phyloP scores from a whole-genome alignment of 129 eudicot genomes.

The Flaveria sonorensis region DNA sequence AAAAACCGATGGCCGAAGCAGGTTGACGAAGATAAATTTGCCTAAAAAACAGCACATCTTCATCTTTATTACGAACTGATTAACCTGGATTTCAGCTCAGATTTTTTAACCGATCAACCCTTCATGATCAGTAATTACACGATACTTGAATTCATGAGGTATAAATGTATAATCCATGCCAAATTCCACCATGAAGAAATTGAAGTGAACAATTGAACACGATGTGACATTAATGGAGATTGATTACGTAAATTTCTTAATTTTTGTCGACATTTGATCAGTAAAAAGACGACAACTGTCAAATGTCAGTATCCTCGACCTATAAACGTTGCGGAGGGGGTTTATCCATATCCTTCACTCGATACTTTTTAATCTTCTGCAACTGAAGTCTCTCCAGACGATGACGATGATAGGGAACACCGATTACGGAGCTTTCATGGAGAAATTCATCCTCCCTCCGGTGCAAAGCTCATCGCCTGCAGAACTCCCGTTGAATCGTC shows the following conservation, averaged over 20 bases:
- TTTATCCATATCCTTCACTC: conserved; percentile 16
- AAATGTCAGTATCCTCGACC: conserved; percentile 3
- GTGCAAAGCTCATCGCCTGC: conserved; percentile 34
- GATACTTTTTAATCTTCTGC: background rate
- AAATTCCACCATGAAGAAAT: background rate
- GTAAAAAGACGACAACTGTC: background rate
- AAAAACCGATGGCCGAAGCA: too few species aligned
- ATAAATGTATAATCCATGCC: too few species aligned
- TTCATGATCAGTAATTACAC: too few species aligned
- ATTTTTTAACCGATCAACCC: too few species aligned
- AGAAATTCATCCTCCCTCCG: conserved; percentile 55
- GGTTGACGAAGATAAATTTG: too few species aligned
- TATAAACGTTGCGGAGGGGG: background rate
- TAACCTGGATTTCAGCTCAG: too few species aligned
- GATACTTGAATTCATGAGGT: too few species aligned
- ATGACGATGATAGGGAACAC: conserved; percentile 36
- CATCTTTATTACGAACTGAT: too few species aligned
- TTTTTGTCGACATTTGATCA: background rate
- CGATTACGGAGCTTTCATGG: conserved; percentile 82
- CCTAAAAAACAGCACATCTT: too few species aligned
- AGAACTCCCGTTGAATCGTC: conserved; percentile 58
- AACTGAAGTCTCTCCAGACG: background rate
- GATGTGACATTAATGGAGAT: background rate
- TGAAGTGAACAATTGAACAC: background rate
- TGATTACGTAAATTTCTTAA: background rate